Base-by-base conservation (phyloP, 129 eudicot species). In the Ambrosia artemisiifolia region DNA sequence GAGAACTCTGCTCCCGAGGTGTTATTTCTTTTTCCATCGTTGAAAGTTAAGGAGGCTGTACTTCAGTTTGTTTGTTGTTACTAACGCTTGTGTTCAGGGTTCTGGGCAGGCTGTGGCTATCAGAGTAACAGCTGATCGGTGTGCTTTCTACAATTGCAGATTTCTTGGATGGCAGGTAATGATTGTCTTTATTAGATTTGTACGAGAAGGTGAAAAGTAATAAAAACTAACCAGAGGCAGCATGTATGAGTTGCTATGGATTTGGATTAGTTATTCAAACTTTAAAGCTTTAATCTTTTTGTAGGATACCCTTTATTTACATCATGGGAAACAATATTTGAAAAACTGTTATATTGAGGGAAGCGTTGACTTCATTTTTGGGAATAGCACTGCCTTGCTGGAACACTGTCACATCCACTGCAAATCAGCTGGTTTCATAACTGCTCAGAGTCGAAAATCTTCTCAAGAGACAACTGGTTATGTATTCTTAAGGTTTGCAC, bases 371-470 rank as follows among this genome's bases (percentile, higher is more conserved):
- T 94, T 94, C 83, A 94, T 94, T 53, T 94, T 90, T 76, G 99
- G 99, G 14, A 94, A 90, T 63, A 94, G 97, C 79, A 94, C 99
- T 44, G 94, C 97, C 48, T 78, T 94, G 47, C 43, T 94, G 83
- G 99, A 94, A 77, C 96, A 90, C 83, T 94, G 99, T 75, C 99
- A 94, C 72, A 90, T 94, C 57, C 97, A 88, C 83, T 88, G 99
- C 88, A 94, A 94, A 56, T 79, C 99, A 20, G 84, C 81, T 19
- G 99, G 99, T 10, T 94, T 50, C 50, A 72, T 92, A 62, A 92
- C 98, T 9, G 98, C 98, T 19, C 98, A 92, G 65, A 89, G 98
- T 80, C 79, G 98, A 66, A 89, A 92, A 74, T 83, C 96, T 65
- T 89, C 91, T 67, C 96, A 89, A 70, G 96, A 92, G 87, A 83